phyloP scores from a whole-genome alignment of 1,284 basidiomycete genomes.

The Malassezia vespertilionis region DNA sequence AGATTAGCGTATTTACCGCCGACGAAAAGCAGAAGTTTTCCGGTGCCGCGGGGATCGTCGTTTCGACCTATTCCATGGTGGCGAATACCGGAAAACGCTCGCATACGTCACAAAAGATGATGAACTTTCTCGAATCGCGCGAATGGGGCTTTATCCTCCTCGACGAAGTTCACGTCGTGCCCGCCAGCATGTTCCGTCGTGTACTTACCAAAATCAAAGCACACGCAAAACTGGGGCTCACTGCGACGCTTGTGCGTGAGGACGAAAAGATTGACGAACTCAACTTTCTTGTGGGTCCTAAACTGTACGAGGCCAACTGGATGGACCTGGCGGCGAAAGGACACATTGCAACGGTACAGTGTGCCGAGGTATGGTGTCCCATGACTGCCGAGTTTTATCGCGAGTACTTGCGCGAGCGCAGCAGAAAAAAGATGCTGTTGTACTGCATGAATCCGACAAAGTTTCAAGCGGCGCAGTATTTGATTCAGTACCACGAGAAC shows the following conservation, averaged over 20 bases:
- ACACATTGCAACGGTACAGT: slow-evolving; percentile 95
- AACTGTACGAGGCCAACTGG: slow-evolving; percentile 99
- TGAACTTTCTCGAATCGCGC: slow-evolving; percentile 46
- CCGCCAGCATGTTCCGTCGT: slow-evolving; percentile 47
- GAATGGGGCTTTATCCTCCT: slow-evolving; percentile 47
- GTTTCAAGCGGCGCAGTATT: slow-evolving; percentile 96
- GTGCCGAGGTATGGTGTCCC: slow-evolving; percentile 96
- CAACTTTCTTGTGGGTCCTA: slow-evolving; percentile 98
- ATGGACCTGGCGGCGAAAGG: slow-evolving; percentile 99
- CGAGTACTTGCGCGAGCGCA: slow-evolving; percentile 86
- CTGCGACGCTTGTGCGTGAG: slow-evolving; percentile 83
- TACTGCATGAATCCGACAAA: slow-evolving; percentile 99
- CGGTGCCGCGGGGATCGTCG: slow-evolving; percentile 43
- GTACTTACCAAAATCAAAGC: slow-evolving; percentile 47
- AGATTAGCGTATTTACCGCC: slow-evolving; percentile 45
- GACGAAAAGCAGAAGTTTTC: slow-evolving; percentile 47
- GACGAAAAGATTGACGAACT: slow-evolving; percentile 98
- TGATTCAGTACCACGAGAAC: slow-evolving; percentile 96
- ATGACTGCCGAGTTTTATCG: slow-evolving; percentile 99
- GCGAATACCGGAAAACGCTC: slow-evolving; percentile 47
- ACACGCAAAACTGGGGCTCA: slow-evolving; percentile 44
- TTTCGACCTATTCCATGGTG: slow-evolving; percentile 48
- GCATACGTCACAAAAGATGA: slow-evolving; percentile 48
- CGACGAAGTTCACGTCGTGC: slow-evolving; percentile 47
- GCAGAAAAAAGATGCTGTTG: slow-evolving; percentile 83